Percentiles rank a stretch among this genome's conserved stretches.
Evolutionary conservation across 176 grass and related monocot species (phyloP).

Genomic region (Lolium rigidum): DNA sequence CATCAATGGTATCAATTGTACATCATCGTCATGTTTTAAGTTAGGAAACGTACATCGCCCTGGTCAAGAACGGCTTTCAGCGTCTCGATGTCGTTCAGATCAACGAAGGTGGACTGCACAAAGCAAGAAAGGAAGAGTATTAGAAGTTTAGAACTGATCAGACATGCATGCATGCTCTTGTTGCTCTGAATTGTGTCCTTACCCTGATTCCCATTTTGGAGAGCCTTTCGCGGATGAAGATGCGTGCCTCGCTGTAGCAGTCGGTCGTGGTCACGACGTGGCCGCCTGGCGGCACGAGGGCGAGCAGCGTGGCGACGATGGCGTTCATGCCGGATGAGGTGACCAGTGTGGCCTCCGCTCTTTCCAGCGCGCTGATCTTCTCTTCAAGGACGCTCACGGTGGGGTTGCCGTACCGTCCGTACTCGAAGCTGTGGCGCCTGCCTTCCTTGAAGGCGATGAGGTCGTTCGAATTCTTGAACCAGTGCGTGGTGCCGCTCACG

Average conservation of each 20-base stretch:
- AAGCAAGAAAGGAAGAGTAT: neutral
- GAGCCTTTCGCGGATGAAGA: slow-evolving; percentile 73
- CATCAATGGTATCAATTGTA: neutral
- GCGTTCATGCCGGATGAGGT: no score
- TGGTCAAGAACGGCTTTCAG: neutral
- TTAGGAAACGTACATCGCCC: slow-evolving; percentile 39
- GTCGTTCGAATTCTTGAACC: no score
- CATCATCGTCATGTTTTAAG: neutral
- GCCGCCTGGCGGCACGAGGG: no score
- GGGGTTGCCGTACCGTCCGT: slow-evolving; percentile 78
- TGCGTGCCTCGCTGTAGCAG: slow-evolving; percentile 75
- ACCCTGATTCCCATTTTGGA: slow-evolving; percentile 51
- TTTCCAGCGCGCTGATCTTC: no score
- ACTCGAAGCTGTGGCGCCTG: slow-evolving; percentile 60
- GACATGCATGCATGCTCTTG: neutral
- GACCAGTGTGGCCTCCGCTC: no score
- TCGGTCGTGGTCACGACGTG: slow-evolving; percentile 57
- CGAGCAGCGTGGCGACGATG: no score
- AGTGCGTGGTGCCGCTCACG: no score
- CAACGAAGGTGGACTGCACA: slow-evolving; percentile 70
- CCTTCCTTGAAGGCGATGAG: no score
- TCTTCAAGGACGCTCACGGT: slow-evolving; percentile 59
- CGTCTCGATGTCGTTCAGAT: slow-evolving; percentile 60
- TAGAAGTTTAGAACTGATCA: neutral
- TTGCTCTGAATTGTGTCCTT: slow-evolving; percentile 51